phyloP scores from a whole-genome alignment of 2,329 filamentous ascomycete genomes.

The Neodidymelliopsis sp. region DNA sequence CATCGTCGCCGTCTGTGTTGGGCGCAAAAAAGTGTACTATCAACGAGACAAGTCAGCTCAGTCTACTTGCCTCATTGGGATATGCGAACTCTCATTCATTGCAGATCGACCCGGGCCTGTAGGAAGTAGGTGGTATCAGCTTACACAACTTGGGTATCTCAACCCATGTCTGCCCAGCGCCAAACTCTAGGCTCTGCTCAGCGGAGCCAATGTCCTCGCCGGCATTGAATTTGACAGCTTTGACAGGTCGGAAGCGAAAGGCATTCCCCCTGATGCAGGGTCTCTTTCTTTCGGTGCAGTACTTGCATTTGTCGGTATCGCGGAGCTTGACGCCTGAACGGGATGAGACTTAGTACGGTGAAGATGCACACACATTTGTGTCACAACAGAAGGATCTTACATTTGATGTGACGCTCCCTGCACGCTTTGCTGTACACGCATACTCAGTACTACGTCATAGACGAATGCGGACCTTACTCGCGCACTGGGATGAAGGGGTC shows the following conservation, averaged over 20 bases:
- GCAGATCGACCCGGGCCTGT: neutral
- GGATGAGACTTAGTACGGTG: slow-evolving; percentile 16
- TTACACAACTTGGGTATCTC: slow-evolving; percentile 35
- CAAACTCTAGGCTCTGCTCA: slow-evolving; percentile 39
- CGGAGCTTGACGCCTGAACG: slow-evolving; percentile 37
- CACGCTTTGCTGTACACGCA: slow-evolving; percentile 34
- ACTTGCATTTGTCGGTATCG: slow-evolving; percentile 40
- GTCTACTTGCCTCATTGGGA: neutral
- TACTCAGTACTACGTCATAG: slow-evolving; percentile 22
- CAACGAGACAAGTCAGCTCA: slow-evolving; percentile 6
- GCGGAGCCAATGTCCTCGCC: slow-evolving; percentile 41
- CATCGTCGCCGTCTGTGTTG: slow-evolving; percentile 37
- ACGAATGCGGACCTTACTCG: neutral
- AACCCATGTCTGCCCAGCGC: slow-evolving; percentile 37
- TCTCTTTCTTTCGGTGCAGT: slow-evolving; percentile 39
- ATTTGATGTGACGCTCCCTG: slow-evolving; percentile 44
- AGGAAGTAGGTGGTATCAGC: slow-evolving; percentile 3
- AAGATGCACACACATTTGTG: neutral
- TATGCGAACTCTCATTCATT: neutral
- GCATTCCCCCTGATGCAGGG: slow-evolving; percentile 40
- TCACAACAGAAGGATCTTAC: slow-evolving; percentile 23
- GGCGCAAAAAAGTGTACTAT: slow-evolving; percentile 40
- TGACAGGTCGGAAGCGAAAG: slow-evolving; percentile 42
- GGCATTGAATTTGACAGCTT: slow-evolving; percentile 42
- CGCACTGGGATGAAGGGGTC: neutral